Evolutionary conservation across 2,329 filamentous ascomycete genomes (phyloP), one percentile per base, ranked within the genome.

Genomic region (Fusarium pseudograminearum): DNA sequence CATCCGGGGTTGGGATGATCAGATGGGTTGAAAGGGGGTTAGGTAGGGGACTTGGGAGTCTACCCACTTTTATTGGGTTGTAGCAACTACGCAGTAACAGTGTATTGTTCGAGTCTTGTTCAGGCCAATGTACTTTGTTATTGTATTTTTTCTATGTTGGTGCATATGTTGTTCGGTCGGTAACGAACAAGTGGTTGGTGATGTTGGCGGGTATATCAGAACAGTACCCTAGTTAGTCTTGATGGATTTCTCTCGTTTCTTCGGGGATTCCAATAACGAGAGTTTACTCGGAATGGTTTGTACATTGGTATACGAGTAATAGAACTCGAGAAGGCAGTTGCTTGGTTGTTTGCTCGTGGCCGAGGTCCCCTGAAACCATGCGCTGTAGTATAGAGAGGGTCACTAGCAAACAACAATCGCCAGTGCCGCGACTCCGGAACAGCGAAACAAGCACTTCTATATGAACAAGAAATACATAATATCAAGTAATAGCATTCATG

Each of bases 351-450:
- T 65, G 61, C 60, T 64, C 15, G 28, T n/a, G 20, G 12, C 22
- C 11, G 28, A 51, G n/a, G 30, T 8, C 22, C 51, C 40, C 60
- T 46, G 34, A 31, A 51, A 48, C 31, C 45, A 42, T 24, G 36
- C 52, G 41, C 52, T 58, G 24, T 5, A 46, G n/a, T 57, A 40
- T 40, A 58, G 59, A 58, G 59, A 46, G 44, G 59, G 41, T n/a
- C n/a, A 22, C n/a, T 36, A 36, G 38, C 47, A 28, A 34, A 18
- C 26, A 41, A n/a, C 22, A 34, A 34, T 38, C 20, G 30, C 18
- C 36, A 47, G 26, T 52, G 36, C 24, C 18, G 26, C 16, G 11
- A 48, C 38, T 18, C 16, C 20, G 40, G 33, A 41, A 30, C 7
- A 22, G 18, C 31, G 30, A 10, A 16, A 34, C 10, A 48, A 16